Base-by-base conservation (phyloP, 495 filamentous ascomycete species). In the Viridothelium virens region DNA sequence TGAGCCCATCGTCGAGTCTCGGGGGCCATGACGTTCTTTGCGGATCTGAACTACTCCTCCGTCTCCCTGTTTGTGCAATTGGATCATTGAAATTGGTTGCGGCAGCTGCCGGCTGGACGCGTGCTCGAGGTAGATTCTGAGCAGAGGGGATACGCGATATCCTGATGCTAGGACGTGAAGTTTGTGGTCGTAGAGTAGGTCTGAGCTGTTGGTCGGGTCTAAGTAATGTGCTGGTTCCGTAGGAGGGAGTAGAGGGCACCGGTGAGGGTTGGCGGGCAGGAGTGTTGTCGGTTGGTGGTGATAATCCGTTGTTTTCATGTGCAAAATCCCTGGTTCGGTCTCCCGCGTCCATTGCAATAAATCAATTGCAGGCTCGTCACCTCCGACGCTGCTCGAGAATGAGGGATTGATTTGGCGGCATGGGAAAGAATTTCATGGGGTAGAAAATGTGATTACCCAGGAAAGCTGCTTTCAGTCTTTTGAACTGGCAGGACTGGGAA, bases 21-120 rank as follows among this genome's bases (percentile, higher is more conserved):
- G 53, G 25, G 31, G 53, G 53, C 53, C 18, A 59, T 33, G 53
- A 33, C 53, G 18, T 59, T 48, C 64, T 38, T 62, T 72, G 70
- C 1, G 70, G 70, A 46, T 66, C 70, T 9, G 70, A 72, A 14
- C 63, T 44, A 36, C 70, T 72, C 36, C 70, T 33, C 38, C 70
- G 65, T 62, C 70, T 68, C 38, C 69, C 69, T 11, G 62, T 44
- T 9, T 59, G n/a, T 36, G 31, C 53, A 18, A 36, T 59, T 18
- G 3, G 10, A 10, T 59, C 53, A 18, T 36, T 36, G 31, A 7
- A 18, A 18, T 18, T 14, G 7, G 53, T 59, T 34, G 18, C 53
- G 31, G 11, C 6, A 34, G 53, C 4, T 36, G 7, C 53, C 18
- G 53, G 31, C 31, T 33, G 53, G 31, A 6, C 3, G 4, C 31